A percentile compares a stretch with the other conserved stretches of the same genome.
Conservation (phyloP, 1,284 basidiomycete genomes). For the Fomitopsis schrenkii region DNA sequence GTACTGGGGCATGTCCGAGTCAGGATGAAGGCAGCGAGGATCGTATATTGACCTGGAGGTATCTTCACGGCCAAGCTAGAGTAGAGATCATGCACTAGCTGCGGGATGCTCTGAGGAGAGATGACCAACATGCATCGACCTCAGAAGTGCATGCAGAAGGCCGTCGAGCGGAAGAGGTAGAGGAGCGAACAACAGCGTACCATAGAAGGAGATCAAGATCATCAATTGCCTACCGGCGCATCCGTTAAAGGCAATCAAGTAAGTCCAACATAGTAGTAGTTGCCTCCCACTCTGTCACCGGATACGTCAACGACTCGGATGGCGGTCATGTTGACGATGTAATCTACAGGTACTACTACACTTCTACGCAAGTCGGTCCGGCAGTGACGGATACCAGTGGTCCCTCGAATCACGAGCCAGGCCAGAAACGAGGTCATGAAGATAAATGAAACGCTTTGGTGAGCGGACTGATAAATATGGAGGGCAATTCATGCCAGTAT, state of each 20-base stretch:
- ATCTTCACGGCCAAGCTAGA: conserved; percentile 41
- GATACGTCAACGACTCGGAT: too few relatives aligned
- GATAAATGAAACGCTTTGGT: background rate
- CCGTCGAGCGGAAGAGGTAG: too few relatives aligned
- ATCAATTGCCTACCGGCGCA: too few relatives aligned
- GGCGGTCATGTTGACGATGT: background rate
- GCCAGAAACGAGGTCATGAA: background rate
- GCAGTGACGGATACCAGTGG: too few relatives aligned
- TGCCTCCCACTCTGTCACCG: too few relatives aligned
- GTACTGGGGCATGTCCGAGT: conserved; percentile 11
- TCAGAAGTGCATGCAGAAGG: background rate
- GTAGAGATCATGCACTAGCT: conserved; percentile 40
- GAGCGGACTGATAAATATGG: background rate
- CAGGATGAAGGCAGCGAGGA: conserved; percentile 58
- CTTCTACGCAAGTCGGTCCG: too few relatives aligned
- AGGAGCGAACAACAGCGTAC: too few relatives aligned
- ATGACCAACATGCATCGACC: conserved; percentile 14
- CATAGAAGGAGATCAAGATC: too few relatives aligned
- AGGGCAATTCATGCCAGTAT: too few relatives aligned
- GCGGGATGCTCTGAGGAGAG: conserved; percentile 21
- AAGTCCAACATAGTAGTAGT: too few relatives aligned
- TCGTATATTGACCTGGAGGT: conserved; percentile 50
- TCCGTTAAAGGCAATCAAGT: too few relatives aligned
- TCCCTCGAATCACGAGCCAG: background rate
- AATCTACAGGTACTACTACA: too few relatives aligned